A percentile compares a stretch with the other conserved stretches of the same genome.
Conservation (phyloP, 352 stramenopile species). For the Phytophthora vignae region DNA sequence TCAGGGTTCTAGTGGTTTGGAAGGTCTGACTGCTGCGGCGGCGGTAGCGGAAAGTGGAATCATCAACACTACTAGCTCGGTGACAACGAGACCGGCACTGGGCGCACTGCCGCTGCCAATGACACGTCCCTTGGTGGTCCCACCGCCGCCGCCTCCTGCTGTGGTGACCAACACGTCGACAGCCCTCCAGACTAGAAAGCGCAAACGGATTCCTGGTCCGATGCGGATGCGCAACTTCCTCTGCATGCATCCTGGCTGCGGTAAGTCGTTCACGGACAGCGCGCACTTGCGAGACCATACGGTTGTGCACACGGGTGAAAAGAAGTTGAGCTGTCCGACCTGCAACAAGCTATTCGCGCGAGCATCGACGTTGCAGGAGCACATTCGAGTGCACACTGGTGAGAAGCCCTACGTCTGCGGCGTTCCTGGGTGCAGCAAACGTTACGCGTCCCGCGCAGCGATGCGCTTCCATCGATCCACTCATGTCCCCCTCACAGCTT, state of each 20-base stretch:
- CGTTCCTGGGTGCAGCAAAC: conserved; percentile 61
- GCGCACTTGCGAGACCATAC: conserved; percentile 74
- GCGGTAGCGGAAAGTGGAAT: conserved; percentile 6
- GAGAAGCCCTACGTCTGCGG: conserved; percentile 76
- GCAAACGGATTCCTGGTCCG: conserved; percentile 48
- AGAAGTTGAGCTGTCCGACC: conserved; percentile 55
- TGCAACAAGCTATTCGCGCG: conserved; percentile 66
- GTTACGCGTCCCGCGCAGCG: conserved; percentile 70
- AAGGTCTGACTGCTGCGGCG: conserved; percentile 5
- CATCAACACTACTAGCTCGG: conserved; percentile 2
- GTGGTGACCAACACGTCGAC: conserved; percentile 5
- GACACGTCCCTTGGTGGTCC: conserved; percentile 20
- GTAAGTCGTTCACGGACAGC: conserved; percentile 78
- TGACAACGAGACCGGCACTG: conserved; percentile 20
- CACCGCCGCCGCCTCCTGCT: conserved; percentile 9
- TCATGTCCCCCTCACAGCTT: conserved; percentile 30
- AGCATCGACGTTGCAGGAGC: conserved; percentile 65
- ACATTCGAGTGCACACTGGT: conserved; percentile 75
- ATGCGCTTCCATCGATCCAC: conserved; percentile 64
- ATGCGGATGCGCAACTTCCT: conserved; percentile 75
- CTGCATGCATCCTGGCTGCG: conserved; percentile 70
- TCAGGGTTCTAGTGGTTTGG: conserved; percentile 12
- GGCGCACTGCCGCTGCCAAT: conserved; percentile 18
- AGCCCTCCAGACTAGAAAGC: conserved; percentile 35
- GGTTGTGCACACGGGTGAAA: conserved; percentile 78